phyloP scores from a whole-genome alignment of 202 grass and related monocot species.

The Digitaria exilis region DNA sequence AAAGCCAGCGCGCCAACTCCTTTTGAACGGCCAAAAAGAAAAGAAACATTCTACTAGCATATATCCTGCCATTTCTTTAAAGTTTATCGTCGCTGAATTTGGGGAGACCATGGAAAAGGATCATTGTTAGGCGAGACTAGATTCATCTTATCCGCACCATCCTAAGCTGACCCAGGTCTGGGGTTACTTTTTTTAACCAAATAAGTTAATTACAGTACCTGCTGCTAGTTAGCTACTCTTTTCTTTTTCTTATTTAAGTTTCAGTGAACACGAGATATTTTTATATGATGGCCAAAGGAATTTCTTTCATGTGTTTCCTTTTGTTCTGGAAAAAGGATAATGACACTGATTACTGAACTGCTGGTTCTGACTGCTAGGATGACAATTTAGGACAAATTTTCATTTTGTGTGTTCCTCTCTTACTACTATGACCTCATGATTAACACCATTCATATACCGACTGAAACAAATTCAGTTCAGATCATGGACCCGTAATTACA shows the following conservation, averaged over 20 bases:
- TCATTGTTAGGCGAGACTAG: not conserved
- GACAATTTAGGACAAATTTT: not conserved
- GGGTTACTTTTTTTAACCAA: too few relatives aligned
- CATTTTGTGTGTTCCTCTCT: not conserved
- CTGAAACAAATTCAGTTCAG: too few relatives aligned
- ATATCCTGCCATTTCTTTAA: not conserved
- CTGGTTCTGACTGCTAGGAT: not conserved
- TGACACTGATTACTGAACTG: not conserved
- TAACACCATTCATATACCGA: not conserved
- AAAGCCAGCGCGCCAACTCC: conserved; percentile 34
- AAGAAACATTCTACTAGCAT: not conserved
- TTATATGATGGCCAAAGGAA: not conserved
- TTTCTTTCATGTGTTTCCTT: not conserved
- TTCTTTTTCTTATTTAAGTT: not conserved
- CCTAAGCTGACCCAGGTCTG: not conserved
- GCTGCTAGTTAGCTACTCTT: too few relatives aligned
- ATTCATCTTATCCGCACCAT: not conserved
- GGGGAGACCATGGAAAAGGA: not conserved
- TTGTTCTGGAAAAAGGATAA: not conserved
- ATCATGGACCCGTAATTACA: too few relatives aligned
- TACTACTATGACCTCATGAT: not conserved
- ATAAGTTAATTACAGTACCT: not conserved
- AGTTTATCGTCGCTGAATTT: not conserved
- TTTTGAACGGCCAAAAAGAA: conserved; percentile 34
- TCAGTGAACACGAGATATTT: not conserved